These are phyloP conservation scores for Xylaria multiplex DNA, from an alignment of 2,329 filamentous ascomycete genomes.

Conservation along the genomic window DNA sequence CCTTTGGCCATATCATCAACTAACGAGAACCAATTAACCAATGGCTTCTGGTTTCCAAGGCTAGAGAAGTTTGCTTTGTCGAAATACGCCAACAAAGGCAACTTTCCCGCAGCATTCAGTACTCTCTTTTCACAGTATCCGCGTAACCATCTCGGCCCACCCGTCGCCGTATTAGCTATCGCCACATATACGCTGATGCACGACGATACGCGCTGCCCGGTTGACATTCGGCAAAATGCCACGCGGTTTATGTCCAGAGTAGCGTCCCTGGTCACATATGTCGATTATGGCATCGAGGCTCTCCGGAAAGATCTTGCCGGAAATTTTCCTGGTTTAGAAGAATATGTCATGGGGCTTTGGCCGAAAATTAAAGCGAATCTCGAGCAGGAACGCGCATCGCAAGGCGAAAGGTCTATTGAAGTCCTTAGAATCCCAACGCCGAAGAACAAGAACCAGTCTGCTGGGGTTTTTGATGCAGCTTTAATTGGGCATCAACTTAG, in stretches of 20 bases:
- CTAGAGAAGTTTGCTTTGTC: slow-evolving; percentile 39
- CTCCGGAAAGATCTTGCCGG: slow-evolving; percentile 35
- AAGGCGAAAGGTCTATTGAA: slow-evolving; percentile 5
- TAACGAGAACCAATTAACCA: slow-evolving; percentile 38
- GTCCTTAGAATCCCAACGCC: not conserved
- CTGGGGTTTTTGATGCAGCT: slow-evolving; percentile 14
- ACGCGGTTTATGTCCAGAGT: slow-evolving; percentile 44
- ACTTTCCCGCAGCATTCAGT: slow-evolving; percentile 48
- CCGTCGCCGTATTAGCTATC: slow-evolving; percentile 50
- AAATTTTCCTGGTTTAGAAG: slow-evolving; percentile 39
- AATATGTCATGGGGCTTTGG: slow-evolving; percentile 47
- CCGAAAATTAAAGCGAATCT: slow-evolving; percentile 41
- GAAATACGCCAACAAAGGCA: slow-evolving; percentile 37
- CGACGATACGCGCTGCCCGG: slow-evolving; percentile 46
- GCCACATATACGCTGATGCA: slow-evolving; percentile 53
- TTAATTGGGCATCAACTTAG: slow-evolving; percentile 36
- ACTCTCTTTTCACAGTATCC: slow-evolving; percentile 51
- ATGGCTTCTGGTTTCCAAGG: slow-evolving; percentile 47
- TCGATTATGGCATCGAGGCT: slow-evolving; percentile 34
- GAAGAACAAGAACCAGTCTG: not conserved
- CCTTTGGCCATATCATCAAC: slow-evolving; percentile 27
- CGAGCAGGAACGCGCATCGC: slow-evolving; percentile 19
- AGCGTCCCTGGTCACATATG: slow-evolving; percentile 41
- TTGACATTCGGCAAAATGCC: slow-evolving; percentile 37
- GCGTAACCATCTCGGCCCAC: slow-evolving; percentile 40